Evolutionary conservation across 805 yeast species (phyloP).

Genomic region (Pichia cabralensis): DNA sequence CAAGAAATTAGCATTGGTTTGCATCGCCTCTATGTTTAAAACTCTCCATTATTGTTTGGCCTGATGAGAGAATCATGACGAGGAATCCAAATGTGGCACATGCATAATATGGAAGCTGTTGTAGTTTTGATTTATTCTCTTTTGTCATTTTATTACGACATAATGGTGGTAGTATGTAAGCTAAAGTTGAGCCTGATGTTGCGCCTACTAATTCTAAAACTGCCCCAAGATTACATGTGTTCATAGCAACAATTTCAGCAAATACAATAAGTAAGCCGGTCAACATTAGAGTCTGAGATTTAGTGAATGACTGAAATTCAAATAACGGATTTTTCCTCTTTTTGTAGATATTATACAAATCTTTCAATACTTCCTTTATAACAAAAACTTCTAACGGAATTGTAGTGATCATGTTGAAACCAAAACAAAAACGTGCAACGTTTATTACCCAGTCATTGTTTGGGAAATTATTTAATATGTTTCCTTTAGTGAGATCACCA

Average conservation of each 20-base stretch:
- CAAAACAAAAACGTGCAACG: conserved; percentile 84
- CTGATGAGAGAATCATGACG: conserved; percentile 74
- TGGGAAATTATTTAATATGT: conserved; percentile 79
- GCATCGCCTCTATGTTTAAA: too few relatives aligned
- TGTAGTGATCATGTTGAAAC: conserved; percentile 86
- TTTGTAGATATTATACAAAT: conserved; percentile 32
- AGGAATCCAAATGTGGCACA: conserved; percentile 64
- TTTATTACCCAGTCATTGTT: conserved; percentile 65
- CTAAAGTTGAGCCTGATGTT: conserved; percentile 85
- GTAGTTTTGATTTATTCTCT: conserved; percentile 28
- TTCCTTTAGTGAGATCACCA: conserved; percentile 74
- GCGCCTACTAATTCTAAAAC: conserved; percentile 87
- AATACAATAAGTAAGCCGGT: conserved; percentile 57
- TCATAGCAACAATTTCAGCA: conserved; percentile 67
- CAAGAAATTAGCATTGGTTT: too few relatives aligned
- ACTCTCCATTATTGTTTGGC: conserved; percentile 52
- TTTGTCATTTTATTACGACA: conserved; percentile 64
- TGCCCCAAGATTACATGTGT: conserved; percentile 84
- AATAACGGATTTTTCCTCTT: conserved; percentile 11
- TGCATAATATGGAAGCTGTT: conserved; percentile 46
- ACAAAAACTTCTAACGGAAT: conserved; percentile 88
- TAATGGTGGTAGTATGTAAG: conserved; percentile 82
- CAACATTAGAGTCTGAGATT: conserved; percentile 45
- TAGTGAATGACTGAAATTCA: conserved; percentile 21
- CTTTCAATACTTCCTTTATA: conserved; percentile 76